Evolutionary conservation across 495 filamentous ascomycete genomes (phyloP).

Genomic region (Aspergillus sclerotioniger): DNA sequence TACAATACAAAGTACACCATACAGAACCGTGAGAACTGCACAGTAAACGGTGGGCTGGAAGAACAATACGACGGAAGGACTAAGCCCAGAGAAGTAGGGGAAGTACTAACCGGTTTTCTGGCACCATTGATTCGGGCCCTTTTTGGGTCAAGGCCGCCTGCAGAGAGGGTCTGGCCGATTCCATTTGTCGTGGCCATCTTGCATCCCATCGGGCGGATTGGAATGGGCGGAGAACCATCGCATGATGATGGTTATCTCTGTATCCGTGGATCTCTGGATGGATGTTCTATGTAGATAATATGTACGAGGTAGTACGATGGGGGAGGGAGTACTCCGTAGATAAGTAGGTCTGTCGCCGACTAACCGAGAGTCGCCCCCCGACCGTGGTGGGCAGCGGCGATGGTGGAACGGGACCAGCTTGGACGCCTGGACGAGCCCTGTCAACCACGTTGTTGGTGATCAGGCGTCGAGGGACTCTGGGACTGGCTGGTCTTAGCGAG

Average conservation of each 20-base stretch:
- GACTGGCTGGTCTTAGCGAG: background rate
- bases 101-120: background rate
- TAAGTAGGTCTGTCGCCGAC: background rate
- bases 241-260: background rate
- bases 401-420: constrained; percentile 11
- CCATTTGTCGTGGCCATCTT: background rate
- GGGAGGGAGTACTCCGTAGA: too few relatives aligned
- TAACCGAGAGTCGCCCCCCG: background rate
- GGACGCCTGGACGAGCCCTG: constrained; percentile 23
- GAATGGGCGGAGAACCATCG: background rate
- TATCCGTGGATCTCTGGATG: too few relatives aligned
- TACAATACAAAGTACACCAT: too few relatives aligned
- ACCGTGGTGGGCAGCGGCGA: constrained; percentile 13
- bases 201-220: background rate
- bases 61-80: background rate
- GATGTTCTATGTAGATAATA: too few relatives aligned
- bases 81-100: too few relatives aligned
- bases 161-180: background rate
- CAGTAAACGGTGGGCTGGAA: too few relatives aligned
- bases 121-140: background rate
- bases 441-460: constrained; percentile 36
- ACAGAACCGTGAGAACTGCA: too few relatives aligned
- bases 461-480: constrained; percentile 11
- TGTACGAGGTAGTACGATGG: too few relatives aligned
- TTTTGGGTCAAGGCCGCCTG: background rate